Conservation (phyloP, 2,329 filamentous ascomycete genomes). For the Fusarium coicis region DNA sequence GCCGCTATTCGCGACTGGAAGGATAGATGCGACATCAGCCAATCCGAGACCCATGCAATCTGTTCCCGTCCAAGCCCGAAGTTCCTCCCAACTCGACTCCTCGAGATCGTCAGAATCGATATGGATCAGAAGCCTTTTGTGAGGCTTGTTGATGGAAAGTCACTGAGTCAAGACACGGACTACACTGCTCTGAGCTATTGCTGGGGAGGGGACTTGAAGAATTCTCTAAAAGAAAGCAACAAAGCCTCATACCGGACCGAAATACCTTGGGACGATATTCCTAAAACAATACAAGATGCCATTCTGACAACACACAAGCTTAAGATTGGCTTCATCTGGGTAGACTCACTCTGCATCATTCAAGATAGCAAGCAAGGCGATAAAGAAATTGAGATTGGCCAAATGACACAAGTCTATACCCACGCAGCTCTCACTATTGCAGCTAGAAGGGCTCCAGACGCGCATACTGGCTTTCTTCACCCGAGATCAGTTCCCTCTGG, state of each 20-base stretch:
- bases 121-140: accelerated
- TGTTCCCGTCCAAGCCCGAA: background rate
- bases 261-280: background rate
- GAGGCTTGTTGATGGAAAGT: background rate
- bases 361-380: background rate
- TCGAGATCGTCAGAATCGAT: background rate
- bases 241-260: background rate
- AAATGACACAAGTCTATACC: background rate
- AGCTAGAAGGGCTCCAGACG: background rate
- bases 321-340: background rate
- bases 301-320: background rate
- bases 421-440: background rate
- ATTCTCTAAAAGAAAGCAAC: accelerated
- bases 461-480: background rate
- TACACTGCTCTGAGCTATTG: background rate
- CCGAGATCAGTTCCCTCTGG: background rate
- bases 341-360: background rate
- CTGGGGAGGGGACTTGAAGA: background rate
- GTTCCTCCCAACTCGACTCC: background rate
- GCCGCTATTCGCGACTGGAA: background rate
- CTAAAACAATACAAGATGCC: background rate
- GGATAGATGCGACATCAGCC: background rate
- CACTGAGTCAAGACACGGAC: accelerated
- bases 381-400: background rate
- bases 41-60: accelerated